Conservation (phyloP, 2,329 filamentous ascomycete species). For the Furcasterigmium sp. region DNA sequence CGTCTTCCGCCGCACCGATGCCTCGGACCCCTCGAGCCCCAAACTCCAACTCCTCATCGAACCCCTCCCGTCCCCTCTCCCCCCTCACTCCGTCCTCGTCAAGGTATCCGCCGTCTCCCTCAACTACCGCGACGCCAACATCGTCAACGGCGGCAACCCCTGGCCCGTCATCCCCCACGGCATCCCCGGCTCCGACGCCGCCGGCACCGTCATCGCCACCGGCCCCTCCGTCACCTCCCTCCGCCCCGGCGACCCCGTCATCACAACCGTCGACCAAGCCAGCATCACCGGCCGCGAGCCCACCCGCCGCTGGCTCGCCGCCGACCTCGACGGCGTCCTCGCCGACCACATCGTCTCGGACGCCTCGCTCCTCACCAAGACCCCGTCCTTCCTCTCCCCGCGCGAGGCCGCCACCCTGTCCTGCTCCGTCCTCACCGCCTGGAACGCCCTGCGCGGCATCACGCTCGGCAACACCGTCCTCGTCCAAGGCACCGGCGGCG, state of each 20-base stretch:
- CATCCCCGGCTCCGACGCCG: conserved; percentile 31
- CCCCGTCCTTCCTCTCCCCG: conserved; percentile 31
- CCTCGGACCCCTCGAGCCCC: conserved; percentile 20
- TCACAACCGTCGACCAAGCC: conserved; percentile 31
- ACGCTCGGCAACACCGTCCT: conserved; percentile 32
- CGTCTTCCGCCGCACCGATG: conserved; percentile 21
- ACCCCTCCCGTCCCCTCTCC: conserved; percentile 20
- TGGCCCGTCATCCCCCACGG: conserved; percentile 30
- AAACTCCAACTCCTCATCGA: conserved; percentile 28
- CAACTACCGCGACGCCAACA: conserved; percentile 29
- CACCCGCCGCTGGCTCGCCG: conserved; percentile 34
- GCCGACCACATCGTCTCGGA: conserved; percentile 35
- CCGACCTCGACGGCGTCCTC: conserved; percentile 36
- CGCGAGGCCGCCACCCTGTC: conserved; percentile 28
- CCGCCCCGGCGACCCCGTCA: conserved; percentile 27
- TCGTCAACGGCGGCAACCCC: conserved; percentile 31
- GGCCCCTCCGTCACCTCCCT: conserved; percentile 27
- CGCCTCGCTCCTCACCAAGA: conserved; percentile 25
- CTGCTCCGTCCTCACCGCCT: conserved; percentile 39
- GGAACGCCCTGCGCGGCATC: conserved; percentile 33
- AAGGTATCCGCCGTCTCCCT: conserved; percentile 25
- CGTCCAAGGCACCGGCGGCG: conserved; percentile 37
- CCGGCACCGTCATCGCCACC: conserved; percentile 30
- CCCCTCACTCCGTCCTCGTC: conserved; percentile 22
- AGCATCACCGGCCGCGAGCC: conserved; percentile 30